These are phyloP conservation scores for Aspergillus sp. DNA, from an alignment of 2,329 filamentous ascomycete species.

Conservation along the genomic window DNA sequence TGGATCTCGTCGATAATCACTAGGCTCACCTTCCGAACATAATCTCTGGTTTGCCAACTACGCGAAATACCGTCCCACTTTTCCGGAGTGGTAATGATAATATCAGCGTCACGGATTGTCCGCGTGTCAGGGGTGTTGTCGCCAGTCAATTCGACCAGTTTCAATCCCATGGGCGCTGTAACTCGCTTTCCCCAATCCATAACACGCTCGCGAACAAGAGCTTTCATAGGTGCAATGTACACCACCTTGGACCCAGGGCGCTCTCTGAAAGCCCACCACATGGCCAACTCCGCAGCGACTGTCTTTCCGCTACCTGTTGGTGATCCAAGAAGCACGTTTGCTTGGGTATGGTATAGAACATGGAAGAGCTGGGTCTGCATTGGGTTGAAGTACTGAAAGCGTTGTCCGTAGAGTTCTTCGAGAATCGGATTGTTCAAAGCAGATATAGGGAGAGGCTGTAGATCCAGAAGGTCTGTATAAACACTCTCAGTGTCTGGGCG, in stretches of 20 bases:
- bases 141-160: constrained; percentile 91
- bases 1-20: constrained; percentile 99
- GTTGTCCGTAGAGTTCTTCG: constrained; percentile 82
- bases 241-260: constrained; percentile 95
- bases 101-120: constrained; percentile 92
- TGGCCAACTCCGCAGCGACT: constrained; percentile 89
- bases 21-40: constrained; percentile 89
- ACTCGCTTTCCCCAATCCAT: constrained; percentile 89
- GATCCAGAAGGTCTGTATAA: constrained; percentile 88
- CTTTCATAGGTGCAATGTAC: constrained; percentile 99
- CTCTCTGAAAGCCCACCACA: constrained; percentile 99
- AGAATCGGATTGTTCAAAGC: constrained; percentile 83
- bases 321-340: constrained; percentile 91
- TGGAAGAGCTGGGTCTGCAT: constrained; percentile 99
- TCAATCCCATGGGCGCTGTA: constrained; percentile 78
- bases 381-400: constrained; percentile 96
- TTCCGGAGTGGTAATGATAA: constrained; percentile 98
- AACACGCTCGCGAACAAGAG: constrained; percentile 91
- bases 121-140: constrained; percentile 97
- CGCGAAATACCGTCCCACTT: constrained; percentile 99
- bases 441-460: constrained; percentile 84
- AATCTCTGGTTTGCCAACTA: constrained; percentile 97
- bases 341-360: constrained; percentile 85
- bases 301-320: constrained; percentile 98
- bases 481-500: constrained; percentile 96